A percentile compares a stretch with the other conserved stretches of the same genome.
Conservation (phyloP, 345 rosid species). For the Eucalyptus cladocalyx region DNA sequence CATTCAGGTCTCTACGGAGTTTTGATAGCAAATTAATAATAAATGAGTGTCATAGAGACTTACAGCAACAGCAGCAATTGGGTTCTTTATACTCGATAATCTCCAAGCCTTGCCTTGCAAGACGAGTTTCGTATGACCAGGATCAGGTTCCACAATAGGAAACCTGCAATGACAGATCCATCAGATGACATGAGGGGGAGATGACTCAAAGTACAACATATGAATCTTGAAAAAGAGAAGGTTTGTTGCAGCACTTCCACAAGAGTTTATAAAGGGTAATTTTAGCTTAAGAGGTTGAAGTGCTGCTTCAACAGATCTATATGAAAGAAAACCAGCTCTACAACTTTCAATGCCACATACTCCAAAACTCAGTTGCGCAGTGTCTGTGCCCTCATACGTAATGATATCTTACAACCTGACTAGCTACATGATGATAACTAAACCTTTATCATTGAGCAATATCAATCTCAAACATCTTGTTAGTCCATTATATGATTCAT, state of each 20-base stretch:
- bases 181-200: neutral
- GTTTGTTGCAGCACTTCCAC: neutral
- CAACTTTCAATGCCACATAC: neutral
- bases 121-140: constrained; percentile 96
- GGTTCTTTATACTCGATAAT: constrained; percentile 77
- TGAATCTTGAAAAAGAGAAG: neutral
- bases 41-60: constrained; percentile 8
- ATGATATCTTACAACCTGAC: neutral
- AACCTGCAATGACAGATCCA: constrained; percentile 31
- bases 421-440: neutral
- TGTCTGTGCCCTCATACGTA: neutral
- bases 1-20: neutral
- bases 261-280: neutral
- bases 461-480: neutral
- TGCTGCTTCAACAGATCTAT: neutral
- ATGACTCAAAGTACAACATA: neutral
- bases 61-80: constrained; percentile 93
- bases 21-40: neutral
- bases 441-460: neutral
- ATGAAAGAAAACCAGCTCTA: neutral
- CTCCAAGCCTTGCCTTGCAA: constrained; percentile 84
- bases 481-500: neutral
- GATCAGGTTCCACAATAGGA: constrained; percentile 95
- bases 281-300: neutral
- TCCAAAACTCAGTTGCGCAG: neutral